These are phyloP conservation scores for Yueomyces sinensis DNA, from an alignment of 805 yeast genomes.

Conservation along the genomic window DNA sequence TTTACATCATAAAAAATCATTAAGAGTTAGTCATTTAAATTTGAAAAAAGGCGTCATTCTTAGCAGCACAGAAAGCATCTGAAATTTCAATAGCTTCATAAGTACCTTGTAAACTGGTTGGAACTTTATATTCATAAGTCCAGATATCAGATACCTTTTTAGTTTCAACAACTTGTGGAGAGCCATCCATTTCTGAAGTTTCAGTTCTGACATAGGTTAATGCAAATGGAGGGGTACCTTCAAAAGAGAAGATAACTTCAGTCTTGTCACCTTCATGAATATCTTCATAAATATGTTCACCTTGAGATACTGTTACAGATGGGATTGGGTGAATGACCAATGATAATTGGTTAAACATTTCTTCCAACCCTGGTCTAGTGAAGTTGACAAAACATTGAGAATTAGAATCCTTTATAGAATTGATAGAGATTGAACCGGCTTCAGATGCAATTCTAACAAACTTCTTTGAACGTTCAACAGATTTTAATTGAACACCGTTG, in stretches of 20 bases:
- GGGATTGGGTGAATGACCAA: conserved; percentile 43
- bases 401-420: conserved; percentile 61
- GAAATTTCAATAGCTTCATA: conserved; percentile 86
- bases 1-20: not conserved
- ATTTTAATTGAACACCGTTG: conserved; percentile 44
- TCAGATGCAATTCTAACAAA: conserved; percentile 64
- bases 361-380: conserved; percentile 25
- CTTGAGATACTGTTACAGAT: conserved; percentile 74
- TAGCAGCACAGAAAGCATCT: conserved; percentile 64
- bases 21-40: conserved; percentile 6
- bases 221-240: conserved; percentile 84
- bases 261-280: conserved; percentile 93
- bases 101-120: conserved; percentile 80
- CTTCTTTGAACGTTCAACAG: conserved; percentile 35
- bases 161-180: conserved; percentile 47
- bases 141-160: conserved; percentile 46
- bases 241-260: conserved; percentile 68
- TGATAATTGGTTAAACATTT: conserved; percentile 22
- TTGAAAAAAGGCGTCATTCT: conserved; percentile 26
- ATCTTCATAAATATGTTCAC: conserved; percentile 62
- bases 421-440: conserved; percentile 63
- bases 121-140: conserved; percentile 53
- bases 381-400: conserved; percentile 59
- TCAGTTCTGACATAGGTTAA: conserved; percentile 72
- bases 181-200: conserved; percentile 30